Percentiles rank a stretch among this genome's conserved stretches.
phyloP scores from a whole-genome alignment of 306 rosid species.

The Prunus mume region DNA sequence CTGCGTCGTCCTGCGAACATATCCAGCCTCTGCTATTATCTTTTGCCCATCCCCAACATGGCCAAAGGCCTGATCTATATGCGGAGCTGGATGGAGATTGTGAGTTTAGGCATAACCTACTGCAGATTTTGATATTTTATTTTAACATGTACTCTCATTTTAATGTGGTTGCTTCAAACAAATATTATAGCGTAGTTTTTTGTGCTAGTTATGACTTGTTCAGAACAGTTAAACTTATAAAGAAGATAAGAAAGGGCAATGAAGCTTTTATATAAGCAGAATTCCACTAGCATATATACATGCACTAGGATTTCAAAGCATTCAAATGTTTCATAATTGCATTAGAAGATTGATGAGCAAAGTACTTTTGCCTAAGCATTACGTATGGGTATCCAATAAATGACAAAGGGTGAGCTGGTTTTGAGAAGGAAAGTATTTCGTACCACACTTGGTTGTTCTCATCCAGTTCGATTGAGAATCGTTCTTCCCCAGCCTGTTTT shows the following conservation, averaged over 20 bases:
- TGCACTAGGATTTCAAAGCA: slow-evolving; percentile 11
- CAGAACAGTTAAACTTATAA: neutral
- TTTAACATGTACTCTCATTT: too few relatives aligned
- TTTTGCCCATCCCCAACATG: too few relatives aligned
- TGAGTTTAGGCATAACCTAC: too few relatives aligned
- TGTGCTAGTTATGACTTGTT: neutral
- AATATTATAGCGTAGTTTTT: too few relatives aligned
- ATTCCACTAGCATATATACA: neutral
- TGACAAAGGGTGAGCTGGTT: slow-evolving; percentile 77
- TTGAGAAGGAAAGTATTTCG: slow-evolving; percentile 83
- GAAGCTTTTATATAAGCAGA: neutral
- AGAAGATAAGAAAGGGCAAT: too few relatives aligned
- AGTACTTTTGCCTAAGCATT: slow-evolving; percentile 70
- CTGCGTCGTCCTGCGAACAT: too few relatives aligned
- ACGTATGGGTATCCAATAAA: slow-evolving; percentile 85
- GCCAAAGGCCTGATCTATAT: too few relatives aligned
- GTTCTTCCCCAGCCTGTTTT: slow-evolving; percentile 89
- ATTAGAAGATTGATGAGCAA: slow-evolving; percentile 75
- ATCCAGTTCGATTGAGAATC: slow-evolving; percentile 80
- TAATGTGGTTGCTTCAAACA: too few relatives aligned
- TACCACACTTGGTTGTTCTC: slow-evolving; percentile 91
- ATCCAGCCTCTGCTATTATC: neutral
- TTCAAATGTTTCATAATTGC: slow-evolving; percentile 50
- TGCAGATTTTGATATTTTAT: too few relatives aligned
- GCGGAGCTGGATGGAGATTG: too few relatives aligned